Percentiles rank a stretch among this genome's conserved stretches.
phyloP scores from a whole-genome alignment of 2,329 filamentous ascomycete species.

The Ophiostoma piceae region DNA sequence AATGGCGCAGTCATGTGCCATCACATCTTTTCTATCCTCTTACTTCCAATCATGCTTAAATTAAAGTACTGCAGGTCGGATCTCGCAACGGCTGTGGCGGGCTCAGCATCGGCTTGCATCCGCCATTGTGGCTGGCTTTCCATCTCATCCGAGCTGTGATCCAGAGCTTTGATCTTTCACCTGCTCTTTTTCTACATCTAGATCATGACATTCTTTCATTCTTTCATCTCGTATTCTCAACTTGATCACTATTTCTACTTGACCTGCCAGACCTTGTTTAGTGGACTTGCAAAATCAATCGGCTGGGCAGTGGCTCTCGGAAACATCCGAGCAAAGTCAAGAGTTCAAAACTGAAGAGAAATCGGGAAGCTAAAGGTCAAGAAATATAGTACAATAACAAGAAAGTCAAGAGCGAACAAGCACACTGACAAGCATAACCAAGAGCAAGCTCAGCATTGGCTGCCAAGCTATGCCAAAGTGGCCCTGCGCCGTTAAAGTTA shows the following conservation, averaged over 20 bases:
- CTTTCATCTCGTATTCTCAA: not conserved
- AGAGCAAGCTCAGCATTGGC: not conserved
- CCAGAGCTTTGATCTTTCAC: not conserved
- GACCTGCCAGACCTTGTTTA: not conserved
- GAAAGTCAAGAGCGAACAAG: no score
- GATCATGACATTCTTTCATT: no score
- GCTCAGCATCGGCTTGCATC: not conserved
- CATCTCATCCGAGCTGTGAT: not conserved
- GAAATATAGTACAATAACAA: no score
- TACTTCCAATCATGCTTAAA: not conserved
- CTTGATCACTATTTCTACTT: not conserved
- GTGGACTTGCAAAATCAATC: not conserved
- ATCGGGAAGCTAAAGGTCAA: no score
- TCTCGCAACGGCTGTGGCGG: slow-evolving; percentile 1
- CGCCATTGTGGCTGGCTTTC: not conserved
- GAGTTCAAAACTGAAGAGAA: no score
- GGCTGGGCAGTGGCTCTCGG: not conserved
- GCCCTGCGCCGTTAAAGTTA: not conserved
- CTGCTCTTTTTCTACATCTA: not conserved
- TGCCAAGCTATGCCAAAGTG: not conserved
- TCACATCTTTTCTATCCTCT: not conserved
- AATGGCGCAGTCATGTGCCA: not conserved
- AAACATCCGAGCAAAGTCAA: not conserved
- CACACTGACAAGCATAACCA: no score
- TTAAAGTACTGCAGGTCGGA: not conserved